phyloP scores from a whole-genome alignment of 768 basidiomycete genomes.

The Auricularia cornea region DNA sequence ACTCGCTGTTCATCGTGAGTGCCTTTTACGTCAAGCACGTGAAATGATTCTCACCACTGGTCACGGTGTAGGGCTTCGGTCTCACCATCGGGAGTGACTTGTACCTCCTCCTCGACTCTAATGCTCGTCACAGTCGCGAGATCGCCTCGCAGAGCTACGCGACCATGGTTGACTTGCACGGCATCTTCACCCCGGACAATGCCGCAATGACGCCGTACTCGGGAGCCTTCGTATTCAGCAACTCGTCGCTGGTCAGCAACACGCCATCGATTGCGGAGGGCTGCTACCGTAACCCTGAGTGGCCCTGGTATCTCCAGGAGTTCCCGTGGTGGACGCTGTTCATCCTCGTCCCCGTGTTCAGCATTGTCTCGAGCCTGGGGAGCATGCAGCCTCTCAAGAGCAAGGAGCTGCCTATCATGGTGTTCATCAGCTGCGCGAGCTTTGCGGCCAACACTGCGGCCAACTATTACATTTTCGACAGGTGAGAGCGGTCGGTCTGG shows the following conservation, averaged over 20 bases:
- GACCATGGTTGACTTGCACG: constrained; percentile 14
- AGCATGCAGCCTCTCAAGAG: constrained; percentile 69
- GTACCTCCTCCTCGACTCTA: constrained; percentile 60
- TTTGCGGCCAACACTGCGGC: constrained; percentile 70
- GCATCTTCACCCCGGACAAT: constrained; percentile 19
- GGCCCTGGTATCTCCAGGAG: constrained; percentile 71
- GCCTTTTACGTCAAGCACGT: background rate
- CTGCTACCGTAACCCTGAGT: constrained; percentile 63
- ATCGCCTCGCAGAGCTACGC: constrained; percentile 21
- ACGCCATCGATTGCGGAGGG: constrained; percentile 40
- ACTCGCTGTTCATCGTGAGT: constrained; percentile 57
- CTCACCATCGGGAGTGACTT: constrained; percentile 77
- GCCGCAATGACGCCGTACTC: constrained; percentile 11
- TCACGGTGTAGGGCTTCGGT: constrained; percentile 57
- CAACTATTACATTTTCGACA: constrained; percentile 77
- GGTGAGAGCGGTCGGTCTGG: constrained; percentile 23
- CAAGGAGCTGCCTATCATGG: constrained; percentile 69
- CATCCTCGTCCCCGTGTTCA: constrained; percentile 68
- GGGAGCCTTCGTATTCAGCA: constrained; percentile 58
- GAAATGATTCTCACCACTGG: background rate
- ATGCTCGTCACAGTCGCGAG: constrained; percentile 39
- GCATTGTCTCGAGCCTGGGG: constrained; percentile 59
- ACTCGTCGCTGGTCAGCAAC: background rate
- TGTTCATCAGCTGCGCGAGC: constrained; percentile 64
- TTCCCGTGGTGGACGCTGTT: constrained; percentile 79